Evolutionary conservation across 495 filamentous ascomycete genomes (phyloP), one percentile per base, ranked within the genome.

Genomic region (Aspergillus panamensis): DNA sequence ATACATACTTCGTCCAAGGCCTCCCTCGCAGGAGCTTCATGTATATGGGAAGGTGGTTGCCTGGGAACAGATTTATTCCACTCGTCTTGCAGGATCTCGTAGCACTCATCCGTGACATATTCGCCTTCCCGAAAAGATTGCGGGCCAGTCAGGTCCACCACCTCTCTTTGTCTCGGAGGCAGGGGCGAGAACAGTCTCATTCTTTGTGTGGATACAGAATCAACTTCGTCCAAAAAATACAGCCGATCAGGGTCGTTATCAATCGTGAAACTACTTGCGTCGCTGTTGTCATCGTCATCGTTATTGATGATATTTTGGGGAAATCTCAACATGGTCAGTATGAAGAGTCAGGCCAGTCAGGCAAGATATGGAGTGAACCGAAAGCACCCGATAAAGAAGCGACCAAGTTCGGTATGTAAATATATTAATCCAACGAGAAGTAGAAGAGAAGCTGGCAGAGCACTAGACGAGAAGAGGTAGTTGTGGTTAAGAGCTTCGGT

Each of bases 21-120:
- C n/a, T 20, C 37, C 12, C 31, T 45, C 14, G 29, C 37, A 25
- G 37, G 53, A 12, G 31, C 47, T 14, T 42, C 49, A 8, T 50
- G 10, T n/a, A 29, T 19, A 3, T 20, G 42, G 6, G 20, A 3
- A 4, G 8, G 33, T 16, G 33, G 14, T 51, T 35, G 21, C 20
- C 13, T 8, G 43, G 1, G 30, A 10, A 37, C 14, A 4, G 29
- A 48, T 13, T 10, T 10, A 32, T 48, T 30, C 64, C 58, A 64
- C 13, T 33, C 43, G 3, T 48, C 49, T 0, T 66, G 37, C 2
- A 66, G 53, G 0, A 35, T 30, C 32, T 60, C 56, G 17, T 64
- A 62, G 16, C 55, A 37, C 12, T 69, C 66, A 17, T 71, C 68
- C 0, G 59, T 62, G 0, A 65, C 42, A 33, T 69, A 68, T 13